These are phyloP conservation scores for Rhodotorula sp. DNA, from an alignment of 1,284 basidiomycete genomes.

Conservation along the genomic window DNA sequence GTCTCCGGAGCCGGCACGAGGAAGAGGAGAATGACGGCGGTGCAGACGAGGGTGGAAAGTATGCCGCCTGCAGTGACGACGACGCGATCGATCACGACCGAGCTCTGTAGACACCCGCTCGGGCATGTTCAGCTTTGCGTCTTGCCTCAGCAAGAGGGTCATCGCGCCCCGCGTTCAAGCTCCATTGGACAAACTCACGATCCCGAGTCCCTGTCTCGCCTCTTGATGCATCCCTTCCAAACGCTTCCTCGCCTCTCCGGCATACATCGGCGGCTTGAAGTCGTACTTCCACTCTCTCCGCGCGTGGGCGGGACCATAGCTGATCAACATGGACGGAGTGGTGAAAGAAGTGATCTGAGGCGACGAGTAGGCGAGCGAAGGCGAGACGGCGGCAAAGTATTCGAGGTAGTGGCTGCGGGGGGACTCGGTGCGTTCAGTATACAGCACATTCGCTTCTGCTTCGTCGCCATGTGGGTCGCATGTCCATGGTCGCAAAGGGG, in stretches of 20 bases:
- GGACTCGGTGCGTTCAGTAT: too few relatives aligned
- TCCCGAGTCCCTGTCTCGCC: conserved; percentile 15
- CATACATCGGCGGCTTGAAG: conserved; percentile 26
- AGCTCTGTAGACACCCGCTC: neutral
- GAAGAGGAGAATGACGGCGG: neutral
- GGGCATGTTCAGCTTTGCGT: neutral
- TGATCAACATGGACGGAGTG: conserved; percentile 15
- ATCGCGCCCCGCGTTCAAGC: neutral
- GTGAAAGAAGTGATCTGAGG: conserved; percentile 22
- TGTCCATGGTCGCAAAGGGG: too few relatives aligned
- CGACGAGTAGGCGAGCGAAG: neutral
- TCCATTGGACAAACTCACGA: conserved; percentile 6
- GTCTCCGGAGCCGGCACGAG: neutral
- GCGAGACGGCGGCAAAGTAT: conserved; percentile 4
- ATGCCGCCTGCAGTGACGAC: neutral
- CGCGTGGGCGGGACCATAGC: conserved; percentile 7
- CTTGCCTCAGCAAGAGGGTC: neutral
- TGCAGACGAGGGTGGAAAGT: neutral
- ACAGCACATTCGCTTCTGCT: neutral
- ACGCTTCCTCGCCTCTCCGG: conserved; percentile 29
- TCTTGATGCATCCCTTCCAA: conserved; percentile 30
- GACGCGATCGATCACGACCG: conserved; percentile 8
- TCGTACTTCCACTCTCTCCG: conserved; percentile 8
- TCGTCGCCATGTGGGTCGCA: too few relatives aligned
- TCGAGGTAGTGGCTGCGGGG: conserved; percentile 26